Base-by-base conservation (phyloP, 345 rosid genomes). In the Linum trigynum region DNA sequence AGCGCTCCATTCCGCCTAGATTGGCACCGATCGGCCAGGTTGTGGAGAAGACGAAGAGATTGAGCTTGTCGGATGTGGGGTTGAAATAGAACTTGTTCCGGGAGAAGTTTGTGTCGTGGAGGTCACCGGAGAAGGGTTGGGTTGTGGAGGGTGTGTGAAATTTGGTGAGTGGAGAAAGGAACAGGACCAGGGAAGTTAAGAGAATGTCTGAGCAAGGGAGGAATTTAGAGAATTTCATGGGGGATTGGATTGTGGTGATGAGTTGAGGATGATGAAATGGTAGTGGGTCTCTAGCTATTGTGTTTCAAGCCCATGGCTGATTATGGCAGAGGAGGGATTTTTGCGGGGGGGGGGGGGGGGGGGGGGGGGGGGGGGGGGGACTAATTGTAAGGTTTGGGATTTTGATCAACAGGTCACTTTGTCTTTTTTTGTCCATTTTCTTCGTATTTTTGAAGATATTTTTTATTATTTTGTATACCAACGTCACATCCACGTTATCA, bases 1-100 rank as follows among this genome's bases (percentile, higher is more conserved):
- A 92, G 57, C 90, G 81, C 71, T 90, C 88, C 86, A 88, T 84
- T 6, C 95, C 95, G 2, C 90, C 89, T 0, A 90, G 83, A 59
- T 72, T 68, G 3, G 87, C 78, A 23, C 77, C 82, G 17, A 78
- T 71, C 1, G 95, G 97, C 95, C 95, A 87, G 66, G 86, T 77
- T 70, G 82, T 81, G 71, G 89, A 81, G 76, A 88, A 88, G 23
- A 80, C 81, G 0, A 90, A 89, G 63, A 86, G 83, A 73, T 80
- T 87, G 15, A 90, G 80, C 83, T 80, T 84, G 83, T 82, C 83
- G 5, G 63, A 51, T 14, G 74, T 4, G 2, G 76, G 79, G 36
- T 84, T 86, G 1, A 87, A 78, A 60, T 85, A 80, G 57, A 84
- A 88, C 69, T 74, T 75, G 81, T 87, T 90, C 94, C 88, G 80